Evolutionary conservation across 306 rosid species (phyloP).

Genomic region (Castanea crenata): DNA sequence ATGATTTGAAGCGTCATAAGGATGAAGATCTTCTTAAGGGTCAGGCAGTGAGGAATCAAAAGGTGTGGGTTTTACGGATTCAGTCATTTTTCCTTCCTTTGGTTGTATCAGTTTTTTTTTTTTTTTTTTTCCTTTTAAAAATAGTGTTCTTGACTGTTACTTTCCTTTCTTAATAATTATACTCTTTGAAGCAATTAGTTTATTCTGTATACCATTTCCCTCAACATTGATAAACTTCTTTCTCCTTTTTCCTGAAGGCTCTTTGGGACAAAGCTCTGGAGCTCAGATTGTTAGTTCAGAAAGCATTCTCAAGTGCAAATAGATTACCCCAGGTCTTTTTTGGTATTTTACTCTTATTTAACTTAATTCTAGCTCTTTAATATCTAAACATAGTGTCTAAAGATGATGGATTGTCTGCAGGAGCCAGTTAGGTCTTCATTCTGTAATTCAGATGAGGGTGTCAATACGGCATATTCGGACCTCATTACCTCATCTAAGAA

Average conservation of each 20-base stretch:
- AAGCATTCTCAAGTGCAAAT: conserved; percentile 74
- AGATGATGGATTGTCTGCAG: conserved; percentile 44
- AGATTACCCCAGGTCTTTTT: conserved; percentile 77
- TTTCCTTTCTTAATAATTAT: background rate
- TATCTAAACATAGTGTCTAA: conserved; percentile 12
- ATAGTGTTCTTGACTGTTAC: background rate
- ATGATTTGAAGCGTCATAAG: conserved; percentile 75
- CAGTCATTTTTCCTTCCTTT: background rate
- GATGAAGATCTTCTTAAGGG: conserved; percentile 87
- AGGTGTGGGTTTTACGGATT: conserved; percentile 37
- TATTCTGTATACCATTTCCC: background rate
- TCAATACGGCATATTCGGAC: conserved; percentile 58
- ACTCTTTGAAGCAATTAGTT: background rate
- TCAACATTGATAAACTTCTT: conserved; percentile 2
- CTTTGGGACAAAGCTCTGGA: conserved; percentile 93
- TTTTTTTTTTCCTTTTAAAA: background rate
- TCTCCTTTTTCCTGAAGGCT: conserved; percentile 40
- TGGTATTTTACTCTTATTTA: conserved; percentile 13
- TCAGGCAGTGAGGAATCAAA: conserved; percentile 80
- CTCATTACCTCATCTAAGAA: conserved; percentile 63
- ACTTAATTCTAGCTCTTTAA: conserved; percentile 3
- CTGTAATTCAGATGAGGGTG: conserved; percentile 54
- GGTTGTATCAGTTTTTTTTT: background rate
- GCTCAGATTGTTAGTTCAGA: conserved; percentile 81
- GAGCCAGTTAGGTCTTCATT: conserved; percentile 59